phyloP scores from a whole-genome alignment of 768 basidiomycete species.

The Pisolithus tinctorius region DNA sequence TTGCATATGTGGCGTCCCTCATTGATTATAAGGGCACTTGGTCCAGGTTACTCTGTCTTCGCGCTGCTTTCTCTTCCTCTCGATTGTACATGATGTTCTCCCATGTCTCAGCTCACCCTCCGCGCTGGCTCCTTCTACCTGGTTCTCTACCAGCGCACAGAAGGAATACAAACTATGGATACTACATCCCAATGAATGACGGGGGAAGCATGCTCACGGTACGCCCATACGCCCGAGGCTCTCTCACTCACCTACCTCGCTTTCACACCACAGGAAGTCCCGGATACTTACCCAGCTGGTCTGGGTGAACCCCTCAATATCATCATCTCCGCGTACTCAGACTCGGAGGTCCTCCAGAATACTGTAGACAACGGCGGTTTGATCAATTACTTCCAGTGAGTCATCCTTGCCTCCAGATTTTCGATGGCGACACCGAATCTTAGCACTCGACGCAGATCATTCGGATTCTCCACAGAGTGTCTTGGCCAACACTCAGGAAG shows the following conservation, averaged over 20 bases:
- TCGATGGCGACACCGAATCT: background rate
- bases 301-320: constrained; percentile 84
- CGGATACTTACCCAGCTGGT: constrained; percentile 56
- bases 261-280: constrained; percentile 37
- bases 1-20: too few relatives aligned
- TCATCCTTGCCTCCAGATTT: constrained; percentile 6
- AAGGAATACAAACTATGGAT: constrained; percentile 38
- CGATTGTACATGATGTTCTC: background rate
- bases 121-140: background rate
- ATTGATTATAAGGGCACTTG: too few relatives aligned
- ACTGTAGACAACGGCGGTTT: constrained; percentile 60
- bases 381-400: constrained; percentile 76
- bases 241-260: background rate
- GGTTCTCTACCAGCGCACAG: constrained; percentile 8
- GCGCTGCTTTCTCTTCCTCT: too few relatives aligned
- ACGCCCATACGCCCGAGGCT: constrained; percentile 22
- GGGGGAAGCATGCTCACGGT: constrained; percentile 75
- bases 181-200: constrained; percentile 43
- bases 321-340: constrained; percentile 74
- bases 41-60: too few relatives aligned
- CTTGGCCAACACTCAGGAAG: constrained; percentile 73
- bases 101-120: constrained; percentile 8
- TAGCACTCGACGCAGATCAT: constrained; percentile 33
- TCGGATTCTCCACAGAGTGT: constrained; percentile 73
- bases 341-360: constrained; percentile 58